Evolutionary conservation across 1,139 yeast genomes (phyloP), one percentile per base, ranked within the genome.

Genomic region (Groenewaldozyma auringiensis): DNA sequence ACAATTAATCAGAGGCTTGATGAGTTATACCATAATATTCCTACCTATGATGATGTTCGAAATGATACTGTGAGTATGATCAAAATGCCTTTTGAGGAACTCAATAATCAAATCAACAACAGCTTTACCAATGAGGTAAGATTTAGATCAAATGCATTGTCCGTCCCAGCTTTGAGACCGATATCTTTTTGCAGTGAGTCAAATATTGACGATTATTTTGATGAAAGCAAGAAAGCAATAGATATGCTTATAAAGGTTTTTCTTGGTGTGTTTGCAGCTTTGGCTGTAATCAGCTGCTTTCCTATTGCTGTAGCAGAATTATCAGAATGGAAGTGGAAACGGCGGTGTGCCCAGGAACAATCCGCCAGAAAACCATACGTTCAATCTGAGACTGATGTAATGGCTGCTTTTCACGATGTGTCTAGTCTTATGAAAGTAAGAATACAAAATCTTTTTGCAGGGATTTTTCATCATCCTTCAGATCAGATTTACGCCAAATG

Each of bases 11-110:
- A 61, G 1, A 74, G 78, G 31, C 66, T 87, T 11, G 72, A 74
- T 3, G 54, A 57, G 0, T 60, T 84, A 34, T 65, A 59, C 21
- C 45, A 46, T 1, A 66, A 75, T 11, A 64, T 83, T 0, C 92
- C 88, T 0, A 72, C 75, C 45, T 80, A 81, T 55, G 75, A 72
- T 2, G 69, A 69, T 3, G 81, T 81, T 3, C 71, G 74, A 57
- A 71, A 72, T 46, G 69, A 69, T 16, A 75, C 83, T 0, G 71
- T 70, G 38, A 41, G 51, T 0, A 61, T 74, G 43, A 73, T 81
- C 18, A 62, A 68, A 20, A 54, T 54, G 6, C 88, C 88, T 0
- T 83, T 87, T 58, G 69, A 71, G 1, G 56, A 62, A 20, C 60
- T 85, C 4, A 72, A 74, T 47, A 60, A 62, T 1, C 69, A 71